Base-by-base conservation (phyloP, 208 protist species). In the Acanthamoeba healyi region DNA sequence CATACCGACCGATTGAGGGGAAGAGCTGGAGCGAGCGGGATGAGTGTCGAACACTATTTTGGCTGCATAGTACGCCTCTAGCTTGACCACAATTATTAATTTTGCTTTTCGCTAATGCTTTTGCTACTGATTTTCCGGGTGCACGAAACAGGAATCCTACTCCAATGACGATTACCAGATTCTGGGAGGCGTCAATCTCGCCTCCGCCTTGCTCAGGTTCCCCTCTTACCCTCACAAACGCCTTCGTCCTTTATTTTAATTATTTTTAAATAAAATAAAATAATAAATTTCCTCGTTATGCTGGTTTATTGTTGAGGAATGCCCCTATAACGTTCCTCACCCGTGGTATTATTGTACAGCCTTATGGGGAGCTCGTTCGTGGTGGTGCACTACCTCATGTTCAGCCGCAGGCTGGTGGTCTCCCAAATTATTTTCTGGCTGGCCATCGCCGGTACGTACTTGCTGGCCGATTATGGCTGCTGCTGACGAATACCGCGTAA, bases 321-420 rank as follows among this genome's bases (percentile, higher is more conserved):
- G 15, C 22, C 22, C 54, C 15, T 26, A 22, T 61, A 61, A 61
- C 54, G 12, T 61, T 61, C 22, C 63, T 72, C 63, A 72, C n/a
- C 10, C 26, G 29, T 67, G 61, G 29, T 67, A 4, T 9, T 32
- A n/a, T 7, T 1, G 51, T 17, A 15, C 54, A 70, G 82, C 36
- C 17, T 90, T 7, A 90, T 90, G 82, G 82, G 82, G 17, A 70
- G 54, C 34, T 90, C 82, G 15, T 90, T 90, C 82, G 82, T 90
- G 82, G 82, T 90, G 54, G 82, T 90, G 34, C 82, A 90, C 82
- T 90, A 72, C 82, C 82, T 90, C 82, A 42, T 90, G 54, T 49
- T 72, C 54, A 90, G 82, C 34, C 49, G 58, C 10, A 32, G 82
- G 15, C 36, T 90, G 51, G 82, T 90, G 24, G 32, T 90, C 34